These are phyloP conservation scores for Closterium sp. DNA, from an alignment of 139 green algal species.

Conservation along the genomic window DNA sequence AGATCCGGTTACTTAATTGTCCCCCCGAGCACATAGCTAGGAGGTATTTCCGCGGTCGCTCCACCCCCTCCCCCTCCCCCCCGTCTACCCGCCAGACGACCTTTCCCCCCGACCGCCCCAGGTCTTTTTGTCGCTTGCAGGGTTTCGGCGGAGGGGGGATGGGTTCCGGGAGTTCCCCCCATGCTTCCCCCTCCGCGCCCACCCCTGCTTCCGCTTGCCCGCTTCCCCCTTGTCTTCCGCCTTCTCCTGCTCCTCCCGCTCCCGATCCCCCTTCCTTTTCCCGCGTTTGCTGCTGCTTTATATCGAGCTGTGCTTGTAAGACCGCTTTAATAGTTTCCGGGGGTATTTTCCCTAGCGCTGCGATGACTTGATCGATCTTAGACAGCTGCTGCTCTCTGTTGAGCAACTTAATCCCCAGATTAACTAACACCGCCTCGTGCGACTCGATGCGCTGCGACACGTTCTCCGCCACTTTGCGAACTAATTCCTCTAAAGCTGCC, in stretches of 20 bases:
- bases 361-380: background rate
- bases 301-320: background rate
- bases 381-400: conserved; percentile 1
- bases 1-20: conserved; percentile 38
- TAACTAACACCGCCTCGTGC: background rate
- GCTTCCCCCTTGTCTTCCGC: background rate
- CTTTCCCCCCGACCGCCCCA: background rate
- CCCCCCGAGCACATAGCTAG: conserved; percentile 41
- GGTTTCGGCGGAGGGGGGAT: background rate
- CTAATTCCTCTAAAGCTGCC: background rate
- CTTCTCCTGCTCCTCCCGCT: background rate
- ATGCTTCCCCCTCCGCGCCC: background rate
- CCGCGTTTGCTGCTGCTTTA: background rate
- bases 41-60: conserved; percentile 2
- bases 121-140: conserved; percentile 11
- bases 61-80: too few species aligned
- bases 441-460: background rate
- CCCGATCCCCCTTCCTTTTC: background rate
- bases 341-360: background rate
- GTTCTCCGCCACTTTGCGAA: background rate
- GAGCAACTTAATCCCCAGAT: background rate
- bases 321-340: background rate
- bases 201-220: background rate
- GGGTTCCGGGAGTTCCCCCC: background rate
- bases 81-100: background rate